Evolutionary conservation across 1,139 yeast species (phyloP).

Genomic region (Yamadazyma siamensis): DNA sequence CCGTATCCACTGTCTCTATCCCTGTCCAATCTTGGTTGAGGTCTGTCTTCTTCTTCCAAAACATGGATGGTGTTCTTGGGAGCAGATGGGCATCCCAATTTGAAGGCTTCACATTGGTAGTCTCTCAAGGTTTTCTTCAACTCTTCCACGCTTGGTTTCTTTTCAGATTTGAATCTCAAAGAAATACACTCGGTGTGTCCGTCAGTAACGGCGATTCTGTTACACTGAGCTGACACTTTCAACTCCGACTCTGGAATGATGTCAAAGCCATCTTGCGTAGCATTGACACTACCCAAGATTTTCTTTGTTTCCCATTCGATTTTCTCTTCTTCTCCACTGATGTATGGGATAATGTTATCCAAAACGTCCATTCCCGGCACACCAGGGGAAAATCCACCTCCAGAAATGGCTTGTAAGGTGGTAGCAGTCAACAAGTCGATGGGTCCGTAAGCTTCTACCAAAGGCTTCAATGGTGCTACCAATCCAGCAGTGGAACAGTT

Average conservation of each 20-base stretch:
- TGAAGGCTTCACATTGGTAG: slow-evolving; percentile 81
- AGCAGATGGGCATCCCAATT: slow-evolving; percentile 82
- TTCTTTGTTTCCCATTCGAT: slow-evolving; percentile 98
- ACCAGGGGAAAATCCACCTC: slow-evolving; percentile 99
- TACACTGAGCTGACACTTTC: slow-evolving; percentile 93
- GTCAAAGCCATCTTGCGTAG: slow-evolving; percentile 55
- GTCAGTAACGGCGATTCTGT: slow-evolving; percentile 94
- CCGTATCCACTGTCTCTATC: slow-evolving; percentile 94
- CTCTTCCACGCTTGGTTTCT: slow-evolving; percentile 81
- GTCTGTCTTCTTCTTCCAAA: slow-evolving; percentile 87
- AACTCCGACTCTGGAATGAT: slow-evolving; percentile 67
- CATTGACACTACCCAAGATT: slow-evolving; percentile 67
- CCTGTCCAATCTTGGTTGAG: slow-evolving; percentile 97
- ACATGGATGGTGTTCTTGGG: slow-evolving; percentile 92
- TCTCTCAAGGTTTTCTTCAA: slow-evolving; percentile 67
- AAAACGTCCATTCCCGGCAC: slow-evolving; percentile 91
- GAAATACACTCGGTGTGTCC: slow-evolving; percentile 98
- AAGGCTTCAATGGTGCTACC: slow-evolving; percentile 93
- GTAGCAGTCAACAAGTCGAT: slow-evolving; percentile 83
- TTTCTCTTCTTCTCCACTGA: slow-evolving; percentile 96
- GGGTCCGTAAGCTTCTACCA: slow-evolving; percentile 86
- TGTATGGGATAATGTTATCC: slow-evolving; percentile 92
- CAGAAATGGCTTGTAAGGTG: slow-evolving; percentile 95
- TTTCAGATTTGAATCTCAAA: slow-evolving; percentile 73
- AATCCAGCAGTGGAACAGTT: slow-evolving; percentile 98